phyloP scores from a whole-genome alignment of 768 basidiomycete species.

The Kwoniella pini region DNA sequence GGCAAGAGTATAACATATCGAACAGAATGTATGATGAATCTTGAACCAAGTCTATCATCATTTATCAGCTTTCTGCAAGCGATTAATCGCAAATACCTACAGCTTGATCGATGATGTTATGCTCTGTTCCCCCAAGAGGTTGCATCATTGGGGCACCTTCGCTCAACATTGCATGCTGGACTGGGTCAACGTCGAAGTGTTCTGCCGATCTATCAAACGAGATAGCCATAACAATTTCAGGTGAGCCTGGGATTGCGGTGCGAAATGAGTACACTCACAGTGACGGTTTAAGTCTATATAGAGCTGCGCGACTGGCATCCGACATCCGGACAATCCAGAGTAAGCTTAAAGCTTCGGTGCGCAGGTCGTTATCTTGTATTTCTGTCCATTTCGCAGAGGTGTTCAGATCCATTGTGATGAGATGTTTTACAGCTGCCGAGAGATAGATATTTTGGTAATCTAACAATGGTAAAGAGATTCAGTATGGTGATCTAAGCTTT shows the following conservation, averaged over 20 bases:
- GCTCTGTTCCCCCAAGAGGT: constrained; percentile 2
- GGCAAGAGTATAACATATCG: constrained; percentile 78
- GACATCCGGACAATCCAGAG: constrained; percentile 85
- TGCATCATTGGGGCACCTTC: not conserved
- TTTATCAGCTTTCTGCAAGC: not conserved
- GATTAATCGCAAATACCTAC: not conserved
- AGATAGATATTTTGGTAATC: constrained; percentile 48
- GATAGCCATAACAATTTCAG: not conserved
- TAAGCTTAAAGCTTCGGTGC: constrained; percentile 60
- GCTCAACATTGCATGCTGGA: constrained; percentile 1
- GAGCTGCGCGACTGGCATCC: constrained; percentile 79
- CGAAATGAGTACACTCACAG: constrained; percentile 57
- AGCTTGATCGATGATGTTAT: constrained; percentile 6
- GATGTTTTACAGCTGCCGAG: constrained; percentile 18
- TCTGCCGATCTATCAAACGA: not conserved
- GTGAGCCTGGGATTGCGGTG: not conserved
- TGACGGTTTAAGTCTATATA: constrained; percentile 80
- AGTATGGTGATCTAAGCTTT: no score
- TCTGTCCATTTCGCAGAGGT: constrained; percentile 26
- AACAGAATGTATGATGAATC: constrained; percentile 63
- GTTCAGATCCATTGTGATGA: constrained; percentile 37
- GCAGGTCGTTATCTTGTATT: constrained; percentile 31
- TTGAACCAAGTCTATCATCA: constrained; percentile 62
- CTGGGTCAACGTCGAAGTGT: constrained; percentile 1
- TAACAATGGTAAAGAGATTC: no score